phyloP scores from a whole-genome alignment of 805 yeast genomes.

The Zygoascus biomembranicola region DNA sequence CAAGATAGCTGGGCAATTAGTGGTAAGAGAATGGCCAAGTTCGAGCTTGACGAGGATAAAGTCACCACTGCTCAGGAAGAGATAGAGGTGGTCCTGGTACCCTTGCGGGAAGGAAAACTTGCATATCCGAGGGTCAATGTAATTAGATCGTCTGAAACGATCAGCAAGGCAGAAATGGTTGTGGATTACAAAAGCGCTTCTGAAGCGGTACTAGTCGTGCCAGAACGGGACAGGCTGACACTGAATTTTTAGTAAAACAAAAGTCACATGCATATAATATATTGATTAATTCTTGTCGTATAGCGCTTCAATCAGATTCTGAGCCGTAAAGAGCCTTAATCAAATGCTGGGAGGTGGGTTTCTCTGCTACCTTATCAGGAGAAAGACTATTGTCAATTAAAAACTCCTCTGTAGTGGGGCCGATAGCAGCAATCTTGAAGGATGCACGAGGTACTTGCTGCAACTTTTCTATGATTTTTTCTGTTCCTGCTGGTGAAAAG shows the following conservation, averaged over 20 bases:
- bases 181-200: constrained; percentile 59
- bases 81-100: constrained; percentile 48
- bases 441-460: constrained; percentile 14
- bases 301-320: not conserved
- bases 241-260: constrained; percentile 40
- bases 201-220: constrained; percentile 63
- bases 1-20: constrained; percentile 74
- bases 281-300: not conserved
- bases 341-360: constrained; percentile 63
- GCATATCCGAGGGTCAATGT: constrained; percentile 56
- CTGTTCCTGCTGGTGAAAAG: constrained; percentile 88
- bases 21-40: constrained; percentile 53
- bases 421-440: constrained; percentile 67
- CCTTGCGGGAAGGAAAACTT: constrained; percentile 68
- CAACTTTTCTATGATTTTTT: constrained; percentile 46
- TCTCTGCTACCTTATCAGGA: constrained; percentile 57
- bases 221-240: constrained; percentile 55
- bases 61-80: constrained; percentile 19
- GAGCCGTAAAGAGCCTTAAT: constrained; percentile 29
- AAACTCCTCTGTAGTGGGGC: constrained; percentile 78
- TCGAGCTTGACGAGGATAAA: constrained; percentile 26
- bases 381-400: constrained; percentile 42
- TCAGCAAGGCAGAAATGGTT: constrained; percentile 36
- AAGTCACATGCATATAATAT: not conserved
- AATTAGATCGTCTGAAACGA: constrained; percentile 21